Percentiles rank a stretch among this genome's conserved stretches.
Conservation (phyloP, 305 asterid genomes). For the Fraxinus velutina region DNA sequence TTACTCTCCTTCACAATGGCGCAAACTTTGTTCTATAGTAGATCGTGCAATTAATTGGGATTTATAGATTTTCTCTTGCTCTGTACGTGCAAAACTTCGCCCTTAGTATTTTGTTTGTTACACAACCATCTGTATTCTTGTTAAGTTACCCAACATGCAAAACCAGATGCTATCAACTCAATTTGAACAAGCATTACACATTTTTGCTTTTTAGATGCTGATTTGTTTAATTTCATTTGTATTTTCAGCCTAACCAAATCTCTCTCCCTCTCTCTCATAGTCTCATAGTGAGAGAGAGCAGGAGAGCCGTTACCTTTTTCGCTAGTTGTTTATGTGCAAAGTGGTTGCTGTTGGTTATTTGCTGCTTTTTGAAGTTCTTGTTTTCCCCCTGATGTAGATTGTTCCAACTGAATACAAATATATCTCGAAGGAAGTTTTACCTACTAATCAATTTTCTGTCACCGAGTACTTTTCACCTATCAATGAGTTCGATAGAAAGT, state of each 20-base stretch:
- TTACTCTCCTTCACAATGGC: not conserved
- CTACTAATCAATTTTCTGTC: slow-evolving; percentile 97
- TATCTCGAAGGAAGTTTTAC: slow-evolving; percentile 73
- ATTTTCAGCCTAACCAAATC: not conserved
- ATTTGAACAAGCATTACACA: not conserved
- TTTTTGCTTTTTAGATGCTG: slow-evolving; percentile 4
- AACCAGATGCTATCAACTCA: not conserved
- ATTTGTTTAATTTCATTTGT: not conserved
- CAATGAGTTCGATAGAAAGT: slow-evolving; percentile 58
- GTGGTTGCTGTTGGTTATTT: slow-evolving; percentile 13
- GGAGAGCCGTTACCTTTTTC: not conserved
- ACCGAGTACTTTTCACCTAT: slow-evolving; percentile 91
- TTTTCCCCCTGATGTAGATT: slow-evolving; percentile 46
- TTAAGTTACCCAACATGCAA: not conserved
- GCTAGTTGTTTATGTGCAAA: slow-evolving; percentile 2
- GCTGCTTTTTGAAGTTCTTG: slow-evolving; percentile 22
- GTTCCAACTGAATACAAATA: slow-evolving; percentile 94
- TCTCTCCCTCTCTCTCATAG: not conserved
- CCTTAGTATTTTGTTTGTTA: not conserved
- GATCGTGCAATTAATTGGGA: not conserved
- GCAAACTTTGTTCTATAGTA: not conserved
- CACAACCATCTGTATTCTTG: not conserved
- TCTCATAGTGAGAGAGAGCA: not conserved
- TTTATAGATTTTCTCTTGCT: not conserved
- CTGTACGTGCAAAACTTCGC: not conserved